phyloP scores from a whole-genome alignment of 1,284 basidiomycete genomes.

The Tilletia setariae region DNA sequence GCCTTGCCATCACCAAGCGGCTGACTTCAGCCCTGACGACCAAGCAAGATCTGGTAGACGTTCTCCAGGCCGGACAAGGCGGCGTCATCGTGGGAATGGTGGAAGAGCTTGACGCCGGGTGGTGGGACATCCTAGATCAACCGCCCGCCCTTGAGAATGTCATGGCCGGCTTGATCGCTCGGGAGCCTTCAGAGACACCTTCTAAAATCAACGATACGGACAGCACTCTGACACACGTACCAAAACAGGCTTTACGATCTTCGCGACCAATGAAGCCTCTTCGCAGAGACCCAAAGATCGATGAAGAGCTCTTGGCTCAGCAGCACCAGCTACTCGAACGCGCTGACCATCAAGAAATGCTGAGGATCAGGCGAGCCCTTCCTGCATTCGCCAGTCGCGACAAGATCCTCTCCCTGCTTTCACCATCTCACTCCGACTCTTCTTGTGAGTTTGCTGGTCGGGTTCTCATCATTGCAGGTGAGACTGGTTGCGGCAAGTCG shows the following conservation, averaged over 20 bases:
- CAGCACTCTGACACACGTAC: neutral
- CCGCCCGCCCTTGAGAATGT: conserved; percentile 51
- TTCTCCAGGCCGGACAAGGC: conserved; percentile 66
- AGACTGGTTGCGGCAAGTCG: conserved; percentile 81
- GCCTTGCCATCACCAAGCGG: conserved; percentile 73
- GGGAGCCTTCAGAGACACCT: neutral
- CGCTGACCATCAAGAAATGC: conserved; percentile 7
- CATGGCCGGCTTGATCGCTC: conserved; percentile 37
- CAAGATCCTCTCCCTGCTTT: conserved; percentile 58
- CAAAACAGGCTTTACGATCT: neutral
- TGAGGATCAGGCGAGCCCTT: conserved; percentile 60
- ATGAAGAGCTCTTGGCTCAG: conserved; percentile 62
- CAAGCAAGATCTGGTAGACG: conserved; percentile 59
- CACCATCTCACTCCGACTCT: neutral
- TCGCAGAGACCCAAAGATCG: conserved; percentile 58
- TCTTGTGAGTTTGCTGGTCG: conserved; percentile 22
- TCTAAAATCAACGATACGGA: too few species aligned
- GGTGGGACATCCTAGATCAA: conserved; percentile 42
- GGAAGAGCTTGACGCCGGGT: conserved; percentile 60
- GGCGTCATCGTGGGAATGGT: conserved; percentile 74
- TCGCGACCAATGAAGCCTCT: conserved; percentile 37
- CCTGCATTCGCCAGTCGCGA: conserved; percentile 75
- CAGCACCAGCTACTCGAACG: conserved; percentile 63
- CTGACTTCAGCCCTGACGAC: conserved; percentile 44
- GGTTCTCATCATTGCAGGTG: conserved; percentile 35